These are phyloP conservation scores for Echinosophora koreensis DNA, from an alignment of 306 rosid genomes.

Conservation along the genomic window DNA sequence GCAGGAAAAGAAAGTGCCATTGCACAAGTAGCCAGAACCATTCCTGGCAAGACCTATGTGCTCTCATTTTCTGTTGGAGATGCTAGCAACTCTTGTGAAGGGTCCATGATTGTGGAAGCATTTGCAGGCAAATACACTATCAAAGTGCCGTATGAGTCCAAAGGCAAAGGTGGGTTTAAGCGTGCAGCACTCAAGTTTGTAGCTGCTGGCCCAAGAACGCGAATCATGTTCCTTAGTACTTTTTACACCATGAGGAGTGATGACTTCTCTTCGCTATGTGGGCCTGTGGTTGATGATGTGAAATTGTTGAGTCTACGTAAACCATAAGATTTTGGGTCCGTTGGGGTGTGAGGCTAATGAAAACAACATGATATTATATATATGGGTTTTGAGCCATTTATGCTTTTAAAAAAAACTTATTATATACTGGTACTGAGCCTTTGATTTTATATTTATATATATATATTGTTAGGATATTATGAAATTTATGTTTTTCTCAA, in stretches of 20 bases:
- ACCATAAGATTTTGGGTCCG: conserved; percentile 34
- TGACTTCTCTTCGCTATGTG: conserved; percentile 92
- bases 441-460: no score
- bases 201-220: conserved; percentile 65
- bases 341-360: neutral
- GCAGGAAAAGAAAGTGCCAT: conserved; percentile 98
- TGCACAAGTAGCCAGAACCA: conserved; percentile 84
- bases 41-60: conserved; percentile 72
- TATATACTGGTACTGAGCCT: neutral
- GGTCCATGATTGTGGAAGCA: conserved; percentile 90
- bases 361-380: conserved; percentile 16
- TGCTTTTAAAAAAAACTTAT: no score
- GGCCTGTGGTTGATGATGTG: conserved; percentile 95
- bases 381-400: conserved; percentile 27
- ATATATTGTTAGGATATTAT: conserved; percentile 27
- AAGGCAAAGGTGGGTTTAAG: conserved; percentile 90
- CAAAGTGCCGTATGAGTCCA: conserved; percentile 89
- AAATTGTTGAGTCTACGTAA: conserved; percentile 72
- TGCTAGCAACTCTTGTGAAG: conserved; percentile 89
- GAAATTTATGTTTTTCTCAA: neutral
- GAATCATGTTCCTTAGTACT: conserved; percentile 84
- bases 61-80: conserved; percentile 87
- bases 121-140: conserved; percentile 77
- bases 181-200: conserved; percentile 77
- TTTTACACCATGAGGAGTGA: conserved; percentile 93